Conservation (phyloP, 352 stramenopile species). For the Globisporangium spinosum region DNA sequence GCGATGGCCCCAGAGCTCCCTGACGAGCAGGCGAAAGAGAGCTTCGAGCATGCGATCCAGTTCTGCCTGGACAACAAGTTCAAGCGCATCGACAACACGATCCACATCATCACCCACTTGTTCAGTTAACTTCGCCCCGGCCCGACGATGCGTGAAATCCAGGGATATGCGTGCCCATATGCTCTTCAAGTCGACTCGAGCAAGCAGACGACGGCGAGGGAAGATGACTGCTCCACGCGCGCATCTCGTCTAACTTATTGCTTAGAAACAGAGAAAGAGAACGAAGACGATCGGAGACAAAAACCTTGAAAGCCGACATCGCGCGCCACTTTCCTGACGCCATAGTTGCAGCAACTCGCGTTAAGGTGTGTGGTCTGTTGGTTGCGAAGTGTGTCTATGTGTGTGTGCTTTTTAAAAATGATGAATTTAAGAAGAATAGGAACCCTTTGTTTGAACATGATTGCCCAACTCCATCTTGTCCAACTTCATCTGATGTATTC, state of each 20-base stretch:
- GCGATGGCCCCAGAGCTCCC: slow-evolving; percentile 68
- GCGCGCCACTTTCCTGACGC: neutral
- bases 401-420: slow-evolving; percentile 9
- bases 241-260: slow-evolving; percentile 21
- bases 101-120: slow-evolving; percentile 72
- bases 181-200: neutral
- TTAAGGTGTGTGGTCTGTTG: neutral
- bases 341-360: neutral
- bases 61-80: slow-evolving; percentile 83
- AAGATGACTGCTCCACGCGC: neutral
- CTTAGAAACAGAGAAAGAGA: slow-evolving; percentile 14
- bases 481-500: neutral
- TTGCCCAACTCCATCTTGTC: neutral
- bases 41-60: slow-evolving; percentile 76
- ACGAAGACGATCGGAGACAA: neutral
- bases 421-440: slow-evolving; percentile 14
- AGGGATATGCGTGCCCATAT: slow-evolving; percentile 4
- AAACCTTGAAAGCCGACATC: neutral
- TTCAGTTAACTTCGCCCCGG: slow-evolving; percentile 25
- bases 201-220: neutral
- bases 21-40: slow-evolving; percentile 56
- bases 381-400: slow-evolving; percentile 8
- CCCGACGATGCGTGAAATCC: slow-evolving; percentile 5
- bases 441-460: slow-evolving; percentile 6
- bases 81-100: slow-evolving; percentile 87